Evolutionary conservation across 805 yeast genomes (phyloP), one percentile per base, ranked within the genome.

Genomic region (Geotrichum ghanense): DNA sequence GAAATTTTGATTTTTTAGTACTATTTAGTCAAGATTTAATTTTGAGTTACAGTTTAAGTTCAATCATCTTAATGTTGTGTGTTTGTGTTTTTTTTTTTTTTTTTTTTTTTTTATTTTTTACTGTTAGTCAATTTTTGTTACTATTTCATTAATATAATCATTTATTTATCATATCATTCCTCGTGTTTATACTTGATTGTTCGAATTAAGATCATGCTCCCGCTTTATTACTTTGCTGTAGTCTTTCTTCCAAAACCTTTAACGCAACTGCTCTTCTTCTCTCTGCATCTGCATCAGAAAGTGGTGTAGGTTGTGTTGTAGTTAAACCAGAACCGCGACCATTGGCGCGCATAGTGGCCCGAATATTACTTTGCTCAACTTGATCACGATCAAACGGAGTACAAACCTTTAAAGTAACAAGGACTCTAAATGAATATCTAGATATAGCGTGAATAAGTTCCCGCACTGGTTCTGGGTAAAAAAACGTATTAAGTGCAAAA

Each of bases 91-190:
- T n/a, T n/a, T n/a, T n/a, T n/a, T n/a, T n/a, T n/a, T n/a, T n/a
- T n/a, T n/a, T n/a, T n/a, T n/a, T n/a, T n/a, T n/a, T n/a, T n/a
- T n/a, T n/a, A n/a, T n/a, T n/a, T n/a, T n/a, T 79, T 79, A 63
- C 75, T 75, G 6, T 53, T 61, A 27, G 61, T 60, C 43, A 72
- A 73, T 39, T 76, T 81, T 82, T 2, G 54, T 83, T 22, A 71
- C 82, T 3, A 92, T 83, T 57, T 70, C 82, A 25, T 65, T 84
- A 53, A 92, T 83, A 63, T 84, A 92, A 92, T 92, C 83, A 58
- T 90, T 92, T n/a, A 74, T 71, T 17, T 60, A 81, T n/a, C 1
- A 75, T 80, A 0, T 61, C 84, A 14, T 73, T 83, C 1, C 82
- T 83, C 22, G 71, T 73, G 41, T 71, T 75, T 59, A 64, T 75